Percentiles rank a stretch among this genome's conserved stretches.
These are phyloP conservation scores for Globisporangium spinosum DNA, from an alignment of 352 stramenopile genomes.

Conservation along the genomic window DNA sequence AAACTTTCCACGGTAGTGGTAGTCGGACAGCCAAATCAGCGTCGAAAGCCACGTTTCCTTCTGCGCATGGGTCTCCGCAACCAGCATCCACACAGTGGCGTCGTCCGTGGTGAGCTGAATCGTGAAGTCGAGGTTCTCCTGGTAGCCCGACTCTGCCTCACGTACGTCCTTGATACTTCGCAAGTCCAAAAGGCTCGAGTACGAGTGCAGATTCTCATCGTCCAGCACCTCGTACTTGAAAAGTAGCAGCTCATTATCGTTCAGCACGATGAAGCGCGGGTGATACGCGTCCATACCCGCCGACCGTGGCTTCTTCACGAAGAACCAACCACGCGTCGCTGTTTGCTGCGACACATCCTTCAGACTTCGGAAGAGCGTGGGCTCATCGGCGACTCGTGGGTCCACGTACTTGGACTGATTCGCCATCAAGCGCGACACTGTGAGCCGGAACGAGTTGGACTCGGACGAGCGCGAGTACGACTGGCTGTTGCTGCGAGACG, in stretches of 20 bases:
- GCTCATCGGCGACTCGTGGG: conserved; percentile 40
- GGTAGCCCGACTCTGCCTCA: conserved; percentile 74
- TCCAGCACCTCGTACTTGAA: conserved; percentile 88
- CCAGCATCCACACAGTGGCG: conserved; percentile 77
- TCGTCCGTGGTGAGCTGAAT: conserved; percentile 77
- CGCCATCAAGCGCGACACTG: conserved; percentile 70
- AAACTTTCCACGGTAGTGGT: conserved; percentile 55
- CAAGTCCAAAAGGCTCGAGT: conserved; percentile 65
- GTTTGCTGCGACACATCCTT: conserved; percentile 73
- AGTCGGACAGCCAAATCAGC: conserved; percentile 85
- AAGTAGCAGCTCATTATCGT: conserved; percentile 69
- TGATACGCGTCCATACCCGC: conserved; percentile 75
- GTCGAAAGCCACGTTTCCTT: conserved; percentile 86
- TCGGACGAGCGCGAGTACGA: conserved; percentile 52
- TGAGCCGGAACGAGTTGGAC: conserved; percentile 49
- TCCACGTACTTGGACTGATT: conserved; percentile 77
- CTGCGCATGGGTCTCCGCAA: conserved; percentile 73
- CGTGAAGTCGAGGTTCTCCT: conserved; percentile 83
- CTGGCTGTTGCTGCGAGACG: conserved; percentile 65
- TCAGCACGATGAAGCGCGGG: conserved; percentile 78
- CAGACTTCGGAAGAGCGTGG: conserved; percentile 60
- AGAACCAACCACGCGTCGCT: conserved; percentile 78
- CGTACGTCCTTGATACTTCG: conserved; percentile 75
- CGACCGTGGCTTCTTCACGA: conserved; percentile 70
- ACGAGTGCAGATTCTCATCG: conserved; percentile 62